Percentiles rank a stretch among this genome's conserved stretches.
Evolutionary conservation across 441 rosid species (phyloP).

Genomic region (Erodium texanum): DNA sequence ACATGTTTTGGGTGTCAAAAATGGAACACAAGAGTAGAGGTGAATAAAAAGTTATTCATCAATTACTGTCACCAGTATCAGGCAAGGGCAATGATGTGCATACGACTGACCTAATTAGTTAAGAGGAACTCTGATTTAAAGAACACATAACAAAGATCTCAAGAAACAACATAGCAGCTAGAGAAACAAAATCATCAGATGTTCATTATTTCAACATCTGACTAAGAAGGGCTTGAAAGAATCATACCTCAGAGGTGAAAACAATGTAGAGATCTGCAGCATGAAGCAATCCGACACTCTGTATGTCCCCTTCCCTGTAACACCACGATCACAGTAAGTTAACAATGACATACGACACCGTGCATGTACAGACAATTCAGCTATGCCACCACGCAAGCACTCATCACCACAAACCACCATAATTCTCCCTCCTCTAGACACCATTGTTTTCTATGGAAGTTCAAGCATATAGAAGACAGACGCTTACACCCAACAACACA

Average conservation of each 20-base stretch:
- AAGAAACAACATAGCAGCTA: background rate
- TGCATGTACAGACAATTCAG: background rate
- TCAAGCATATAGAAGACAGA: background rate
- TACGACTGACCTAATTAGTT: background rate
- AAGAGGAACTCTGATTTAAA: background rate
- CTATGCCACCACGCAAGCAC: slow-evolving; percentile 5
- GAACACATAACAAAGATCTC: background rate
- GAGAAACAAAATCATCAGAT: background rate
- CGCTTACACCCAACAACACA: background rate
- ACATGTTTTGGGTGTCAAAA: background rate
- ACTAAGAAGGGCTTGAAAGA: background rate
- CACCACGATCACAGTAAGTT: slow-evolving; percentile 14
- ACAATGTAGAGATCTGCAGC: background rate
- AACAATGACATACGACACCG: slow-evolving; percentile 2
- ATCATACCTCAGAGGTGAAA: slow-evolving; percentile 15
- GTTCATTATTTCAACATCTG: background rate
- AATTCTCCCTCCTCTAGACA: background rate
- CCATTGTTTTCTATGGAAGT: background rate
- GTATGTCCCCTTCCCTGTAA: slow-evolving; percentile 17
- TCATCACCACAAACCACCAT: background rate
- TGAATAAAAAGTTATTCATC: background rate
- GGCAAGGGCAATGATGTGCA: background rate
- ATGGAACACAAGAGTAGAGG: background rate
- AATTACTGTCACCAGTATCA: background rate
- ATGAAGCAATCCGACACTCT: background rate